phyloP scores from a whole-genome alignment of 2,329 filamentous ascomycete species.

The Macrophomina pseudophaseolina region DNA sequence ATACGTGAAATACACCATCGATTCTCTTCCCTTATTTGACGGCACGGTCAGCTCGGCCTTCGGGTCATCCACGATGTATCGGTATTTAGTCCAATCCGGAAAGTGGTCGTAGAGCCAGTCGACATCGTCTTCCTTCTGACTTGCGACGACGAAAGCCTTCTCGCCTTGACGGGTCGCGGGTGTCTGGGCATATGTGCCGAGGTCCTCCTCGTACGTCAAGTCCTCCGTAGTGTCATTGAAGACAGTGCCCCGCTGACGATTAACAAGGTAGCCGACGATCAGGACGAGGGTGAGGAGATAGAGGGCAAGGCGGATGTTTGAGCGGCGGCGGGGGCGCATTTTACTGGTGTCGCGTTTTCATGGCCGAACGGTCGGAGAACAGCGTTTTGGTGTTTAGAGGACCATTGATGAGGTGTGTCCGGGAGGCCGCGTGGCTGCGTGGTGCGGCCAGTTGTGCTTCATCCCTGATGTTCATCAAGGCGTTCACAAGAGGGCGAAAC shows the following conservation, averaged over 20 bases:
- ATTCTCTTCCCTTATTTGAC: slow-evolving; percentile 55
- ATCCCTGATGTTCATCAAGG: slow-evolving; percentile 24
- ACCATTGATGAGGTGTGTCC: slow-evolving; percentile 13
- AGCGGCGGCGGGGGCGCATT: slow-evolving; percentile 21
- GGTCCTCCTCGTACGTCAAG: slow-evolving; percentile 23
- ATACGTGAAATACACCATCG: slow-evolving; percentile 57
- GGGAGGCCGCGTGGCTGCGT: slow-evolving; percentile 21
- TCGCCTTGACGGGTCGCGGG: slow-evolving; percentile 19
- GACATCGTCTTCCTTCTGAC: slow-evolving; percentile 44
- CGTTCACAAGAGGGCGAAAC: slow-evolving; percentile 15
- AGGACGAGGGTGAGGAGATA: slow-evolving; percentile 23
- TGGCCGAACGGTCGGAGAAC: slow-evolving; percentile 7
- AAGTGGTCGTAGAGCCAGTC: slow-evolving; percentile 48
- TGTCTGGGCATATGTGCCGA: slow-evolving; percentile 10
- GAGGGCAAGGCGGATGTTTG: slow-evolving; percentile 26
- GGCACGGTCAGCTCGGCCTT: slow-evolving; percentile 48
- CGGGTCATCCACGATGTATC: slow-evolving; percentile 51
- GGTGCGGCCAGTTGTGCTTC: slow-evolving; percentile 8
- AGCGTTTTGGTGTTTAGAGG: slow-evolving; percentile 7
- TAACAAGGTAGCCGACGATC: slow-evolving; percentile 26
- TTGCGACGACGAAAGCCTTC: slow-evolving; percentile 45
- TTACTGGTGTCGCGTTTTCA: slow-evolving; percentile 4
- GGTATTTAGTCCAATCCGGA: slow-evolving; percentile 45
- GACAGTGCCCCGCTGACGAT: slow-evolving; percentile 13
- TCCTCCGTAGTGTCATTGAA: slow-evolving; percentile 13